Percentiles rank a stretch among this genome's conserved stretches.
These are phyloP conservation scores for Saksenaea vasiformis DNA, from an alignment of 371 early-diverging fungal genomes.

Conservation along the genomic window DNA sequence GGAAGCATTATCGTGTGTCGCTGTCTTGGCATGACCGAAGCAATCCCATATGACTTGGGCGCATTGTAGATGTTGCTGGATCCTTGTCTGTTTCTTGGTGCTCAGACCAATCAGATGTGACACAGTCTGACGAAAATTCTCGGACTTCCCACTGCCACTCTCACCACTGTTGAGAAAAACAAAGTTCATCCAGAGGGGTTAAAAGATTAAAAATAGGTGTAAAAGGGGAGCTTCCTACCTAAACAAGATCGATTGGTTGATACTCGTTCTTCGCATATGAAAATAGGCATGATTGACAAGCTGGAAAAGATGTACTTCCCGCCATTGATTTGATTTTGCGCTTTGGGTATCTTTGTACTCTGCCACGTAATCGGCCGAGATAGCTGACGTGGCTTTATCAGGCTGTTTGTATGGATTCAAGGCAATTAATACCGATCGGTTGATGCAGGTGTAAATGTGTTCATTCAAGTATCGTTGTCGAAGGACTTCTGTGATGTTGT, in stretches of 20 bases:
- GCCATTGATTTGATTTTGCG: conserved; percentile 45
- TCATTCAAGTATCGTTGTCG: conserved; percentile 57
- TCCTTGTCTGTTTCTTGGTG: conserved; percentile 75
- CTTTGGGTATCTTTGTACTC: conserved; percentile 42
- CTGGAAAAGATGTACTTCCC: conserved; percentile 41
- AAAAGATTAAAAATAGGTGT: not conserved
- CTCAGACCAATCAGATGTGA: conserved; percentile 72
- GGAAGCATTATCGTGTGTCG: conserved; percentile 79
- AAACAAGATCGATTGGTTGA: conserved; percentile 65
- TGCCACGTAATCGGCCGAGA: conserved; percentile 26
- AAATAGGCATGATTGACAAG: conserved; percentile 46
- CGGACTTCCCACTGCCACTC: conserved; percentile 86
- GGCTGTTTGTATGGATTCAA: conserved; percentile 38
- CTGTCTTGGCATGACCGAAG: conserved; percentile 83
- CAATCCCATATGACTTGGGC: conserved; percentile 74
- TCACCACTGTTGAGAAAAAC: conserved; percentile 73
- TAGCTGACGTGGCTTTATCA: conserved; percentile 5
- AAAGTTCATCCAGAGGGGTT: conserved; percentile 4
- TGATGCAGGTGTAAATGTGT: conserved; percentile 60
- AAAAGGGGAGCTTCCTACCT: conserved; percentile 51
- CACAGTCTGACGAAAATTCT: conserved; percentile 60
- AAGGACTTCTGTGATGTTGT: conserved; percentile 55
- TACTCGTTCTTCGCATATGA: conserved; percentile 46
- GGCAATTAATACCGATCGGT: conserved; percentile 55
- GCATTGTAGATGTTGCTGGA: conserved; percentile 71